Evolutionary conservation across 805 yeast genomes (phyloP), one percentile per base, ranked within the genome.

Genomic region (Zygosaccharomyces bailii): DNA sequence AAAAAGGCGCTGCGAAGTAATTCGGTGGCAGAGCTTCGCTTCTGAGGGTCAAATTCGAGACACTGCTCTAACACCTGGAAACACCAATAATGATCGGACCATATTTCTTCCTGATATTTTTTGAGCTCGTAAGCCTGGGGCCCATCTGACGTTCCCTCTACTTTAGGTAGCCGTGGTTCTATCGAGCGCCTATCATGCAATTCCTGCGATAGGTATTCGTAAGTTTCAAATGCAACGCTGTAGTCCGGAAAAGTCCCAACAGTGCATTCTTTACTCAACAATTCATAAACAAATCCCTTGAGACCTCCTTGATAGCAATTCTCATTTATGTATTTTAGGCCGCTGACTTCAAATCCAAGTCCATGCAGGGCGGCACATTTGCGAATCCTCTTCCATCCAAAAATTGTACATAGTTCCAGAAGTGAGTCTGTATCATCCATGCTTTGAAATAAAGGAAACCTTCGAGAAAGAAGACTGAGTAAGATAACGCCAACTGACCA

Each of bases 401-500:
- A 90, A 2, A 93, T 72, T 2, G 82, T 70, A 0, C 96, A 80
- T 27, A 91, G 70, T 61, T 93, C 99, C 25, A 90, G 75, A 40
- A 91, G 63, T 0, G 98, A 96, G 56, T 93, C 98, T 2, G 82
- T 80, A 61, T 93, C 99, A 65, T 91, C 98, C 4, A 86, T 81
- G 2, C 97, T 89, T 60, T 88, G 88, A 70, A 93, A 93, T 58
- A 93, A 84, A 4, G 99, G 98, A 64, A 90, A 91, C 55, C 95
- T 73, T 55, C 93, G 72, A 1, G 86, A 65, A 19, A 93, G 61
- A 49, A 91, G 71, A 24, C 96, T 84, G 54, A 91, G 69, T 24
- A 91, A 74, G 49, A 90, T 85, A 9, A 89, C 88, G 2, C 96
- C 97, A 0, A 88, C 95, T 1, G 96, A 83, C 97, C 97, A 89